Evolutionary conservation across 306 rosid genomes (phyloP), one percentile per base, ranked within the genome.

Genomic region (Acacia crassicarpa): DNA sequence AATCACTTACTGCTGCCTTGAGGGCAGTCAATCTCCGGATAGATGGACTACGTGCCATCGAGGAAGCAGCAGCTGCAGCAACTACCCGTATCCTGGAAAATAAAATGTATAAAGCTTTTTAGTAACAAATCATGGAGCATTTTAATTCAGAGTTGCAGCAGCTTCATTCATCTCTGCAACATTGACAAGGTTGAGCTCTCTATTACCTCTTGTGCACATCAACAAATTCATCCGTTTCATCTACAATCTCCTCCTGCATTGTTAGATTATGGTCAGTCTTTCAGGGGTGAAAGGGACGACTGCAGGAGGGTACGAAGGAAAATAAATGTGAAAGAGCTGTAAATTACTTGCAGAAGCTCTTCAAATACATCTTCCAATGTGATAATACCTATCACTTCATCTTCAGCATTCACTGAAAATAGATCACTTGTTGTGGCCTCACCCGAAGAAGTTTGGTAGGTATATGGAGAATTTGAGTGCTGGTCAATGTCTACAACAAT

Each of bases 41-140:
- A 46, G 99, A 93, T 75, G 99, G 98, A 86, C 94, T 91, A 71
- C 99, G 88, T 49, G 99, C 98, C 87, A 96, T 58, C 33, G 97
- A 93, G 73, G 99, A 96, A 89, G 99, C 99, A 83, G 98, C 99
- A 16, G 99, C 98, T 27, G 97, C 97, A 10, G 99, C 99, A 48
- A 97, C 99, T 48, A 96, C 99, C 8, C 97, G 99, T 84, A 93
- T 92, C 83, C 99, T 96, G 91, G 86, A 85, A 83, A 77, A 80
- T 35, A 35, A 51, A 76, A 81, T 43, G 62, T 27, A 80, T 32
- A 30, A 9, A 73, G n/a, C 58, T 51, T 17, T 51, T 16, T 4
- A 5, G 22, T 51, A 22, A 58, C 32, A 58, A 58, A 58, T 58
- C 65, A 58, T 58, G 32, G 32, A 58, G 67, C 38, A 61, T 70